phyloP scores from a whole-genome alignment of 495 filamentous ascomycete genomes.

The Immersiella caudata region DNA sequence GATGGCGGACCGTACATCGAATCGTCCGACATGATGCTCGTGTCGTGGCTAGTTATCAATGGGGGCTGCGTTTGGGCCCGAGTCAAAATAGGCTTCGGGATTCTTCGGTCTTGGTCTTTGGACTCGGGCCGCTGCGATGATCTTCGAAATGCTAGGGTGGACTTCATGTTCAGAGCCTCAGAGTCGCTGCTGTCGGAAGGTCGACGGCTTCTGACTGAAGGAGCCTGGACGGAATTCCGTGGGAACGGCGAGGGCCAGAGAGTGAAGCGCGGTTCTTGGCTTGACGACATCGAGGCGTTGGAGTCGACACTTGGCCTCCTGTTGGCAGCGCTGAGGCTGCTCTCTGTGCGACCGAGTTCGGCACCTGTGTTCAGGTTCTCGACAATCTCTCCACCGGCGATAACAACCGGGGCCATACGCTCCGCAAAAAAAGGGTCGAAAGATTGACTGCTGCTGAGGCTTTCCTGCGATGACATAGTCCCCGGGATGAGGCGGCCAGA shows the following conservation, averaged over 20 bases:
- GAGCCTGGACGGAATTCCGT: constrained; percentile 26
- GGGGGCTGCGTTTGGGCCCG: constrained; percentile 42
- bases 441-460: constrained; percentile 44
- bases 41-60: constrained; percentile 52
- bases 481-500: constrained; percentile 51
- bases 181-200: constrained; percentile 58
- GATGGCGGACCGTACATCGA: constrained; percentile 40
- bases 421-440: constrained; percentile 63
- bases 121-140: constrained; percentile 53
- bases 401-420: constrained; percentile 83
- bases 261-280: constrained; percentile 43
- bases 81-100: constrained; percentile 49
- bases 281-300: constrained; percentile 47
- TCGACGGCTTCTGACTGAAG: constrained; percentile 36
- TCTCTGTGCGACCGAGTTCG: constrained; percentile 62
- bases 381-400: constrained; percentile 71
- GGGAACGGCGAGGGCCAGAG: constrained; percentile 58
- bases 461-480: constrained; percentile 53
- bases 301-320: constrained; percentile 57
- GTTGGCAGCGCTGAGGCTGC: constrained; percentile 59
- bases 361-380: constrained; percentile 60
- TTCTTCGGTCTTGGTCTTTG: constrained; percentile 41
- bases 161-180: constrained; percentile 43
- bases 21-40: constrained; percentile 57
- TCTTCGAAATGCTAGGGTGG: constrained; percentile 55